Percentiles rank a stretch among this genome's conserved stretches.
Evolutionary conservation across 1,284 basidiomycete species (phyloP).

Genomic region (Coniferiporia sulphurascens): DNA sequence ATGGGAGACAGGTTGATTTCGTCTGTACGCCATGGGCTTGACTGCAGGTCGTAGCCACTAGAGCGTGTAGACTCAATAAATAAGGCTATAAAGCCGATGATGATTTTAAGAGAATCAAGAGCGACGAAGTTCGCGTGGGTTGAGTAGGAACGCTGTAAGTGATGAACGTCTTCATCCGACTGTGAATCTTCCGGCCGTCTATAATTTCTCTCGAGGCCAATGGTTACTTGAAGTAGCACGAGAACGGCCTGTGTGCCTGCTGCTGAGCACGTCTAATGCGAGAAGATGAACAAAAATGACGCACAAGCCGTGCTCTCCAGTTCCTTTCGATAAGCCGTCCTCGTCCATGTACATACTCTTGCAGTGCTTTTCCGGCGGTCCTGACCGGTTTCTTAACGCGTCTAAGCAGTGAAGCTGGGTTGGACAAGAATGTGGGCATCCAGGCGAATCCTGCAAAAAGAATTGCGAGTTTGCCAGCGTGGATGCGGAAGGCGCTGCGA

Average conservation of each 20-base stretch:
- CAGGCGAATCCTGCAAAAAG: neutral
- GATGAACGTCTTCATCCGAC: neutral
- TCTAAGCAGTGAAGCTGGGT: constrained; percentile 4
- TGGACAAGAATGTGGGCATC: neutral
- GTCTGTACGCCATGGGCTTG: neutral
- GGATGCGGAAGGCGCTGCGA: no score
- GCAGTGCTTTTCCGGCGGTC: constrained; percentile 1
- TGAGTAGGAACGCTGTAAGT: neutral
- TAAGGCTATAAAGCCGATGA: neutral
- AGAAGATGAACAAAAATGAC: neutral
- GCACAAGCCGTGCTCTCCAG: constrained; percentile 5
- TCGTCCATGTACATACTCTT: neutral
- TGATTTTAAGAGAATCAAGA: constrained; percentile 7
- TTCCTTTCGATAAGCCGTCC: neutral
- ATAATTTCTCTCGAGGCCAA: constrained; percentile 1
- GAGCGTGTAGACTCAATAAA: neutral
- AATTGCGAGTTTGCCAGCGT: no score
- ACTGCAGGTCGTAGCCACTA: neutral
- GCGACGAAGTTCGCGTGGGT: constrained; percentile 1
- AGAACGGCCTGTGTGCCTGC: constrained; percentile 4
- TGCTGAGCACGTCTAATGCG: neutral
- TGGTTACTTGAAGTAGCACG: constrained; percentile 9
- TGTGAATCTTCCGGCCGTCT: neutral
- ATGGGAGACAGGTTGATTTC: neutral
- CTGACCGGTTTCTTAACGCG: constrained; percentile 11